These are phyloP conservation scores for Puya raimondii DNA, from an alignment of 176 grass and related monocot genomes.

Conservation along the genomic window DNA sequence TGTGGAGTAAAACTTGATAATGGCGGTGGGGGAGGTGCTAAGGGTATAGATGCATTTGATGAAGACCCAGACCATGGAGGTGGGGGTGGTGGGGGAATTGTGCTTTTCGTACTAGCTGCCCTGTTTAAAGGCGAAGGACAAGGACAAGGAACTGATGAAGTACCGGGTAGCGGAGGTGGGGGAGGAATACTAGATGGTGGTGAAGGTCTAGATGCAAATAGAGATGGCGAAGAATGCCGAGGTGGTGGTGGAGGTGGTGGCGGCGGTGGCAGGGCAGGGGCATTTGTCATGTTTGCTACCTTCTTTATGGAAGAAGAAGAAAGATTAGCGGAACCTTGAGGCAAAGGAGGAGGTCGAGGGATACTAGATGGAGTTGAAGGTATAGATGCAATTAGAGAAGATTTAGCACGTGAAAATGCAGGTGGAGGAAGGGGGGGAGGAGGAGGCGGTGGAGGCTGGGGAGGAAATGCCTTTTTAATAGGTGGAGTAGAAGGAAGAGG, in stretches of 20 bases:
- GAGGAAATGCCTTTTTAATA: slow-evolving; percentile 21
- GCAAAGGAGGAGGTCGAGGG: background rate
- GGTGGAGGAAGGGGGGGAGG: slow-evolving; percentile 13
- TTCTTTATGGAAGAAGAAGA: background rate
- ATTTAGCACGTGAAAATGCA: slow-evolving; percentile 28
- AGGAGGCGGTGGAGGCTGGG: background rate
- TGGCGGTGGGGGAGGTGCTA: slow-evolving; percentile 28
- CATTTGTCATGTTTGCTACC: background rate
- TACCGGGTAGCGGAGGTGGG: slow-evolving; percentile 10
- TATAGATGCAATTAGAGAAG: slow-evolving; percentile 21
- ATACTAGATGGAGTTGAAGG: slow-evolving; percentile 1
- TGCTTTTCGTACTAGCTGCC: background rate
- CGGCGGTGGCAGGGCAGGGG: slow-evolving; percentile 12
- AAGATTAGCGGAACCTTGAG: too few species aligned
- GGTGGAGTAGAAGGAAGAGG: slow-evolving; percentile 20
- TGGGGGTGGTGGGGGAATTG: background rate
- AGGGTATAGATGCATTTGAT: background rate
- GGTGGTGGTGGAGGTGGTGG: slow-evolving; percentile 9
- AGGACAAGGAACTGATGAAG: slow-evolving; percentile 17
- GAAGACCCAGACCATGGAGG: slow-evolving; percentile 14
- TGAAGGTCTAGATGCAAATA: slow-evolving; percentile 11
- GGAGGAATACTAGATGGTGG: slow-evolving; percentile 12
- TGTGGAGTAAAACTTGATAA: slow-evolving; percentile 26
- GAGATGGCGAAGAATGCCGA: slow-evolving; percentile 20
- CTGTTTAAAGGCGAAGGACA: slow-evolving; percentile 13